Evolutionary conservation across 2,329 filamentous ascomycete genomes (phyloP).

Genomic region (Teratosphaeria destructans): DNA sequence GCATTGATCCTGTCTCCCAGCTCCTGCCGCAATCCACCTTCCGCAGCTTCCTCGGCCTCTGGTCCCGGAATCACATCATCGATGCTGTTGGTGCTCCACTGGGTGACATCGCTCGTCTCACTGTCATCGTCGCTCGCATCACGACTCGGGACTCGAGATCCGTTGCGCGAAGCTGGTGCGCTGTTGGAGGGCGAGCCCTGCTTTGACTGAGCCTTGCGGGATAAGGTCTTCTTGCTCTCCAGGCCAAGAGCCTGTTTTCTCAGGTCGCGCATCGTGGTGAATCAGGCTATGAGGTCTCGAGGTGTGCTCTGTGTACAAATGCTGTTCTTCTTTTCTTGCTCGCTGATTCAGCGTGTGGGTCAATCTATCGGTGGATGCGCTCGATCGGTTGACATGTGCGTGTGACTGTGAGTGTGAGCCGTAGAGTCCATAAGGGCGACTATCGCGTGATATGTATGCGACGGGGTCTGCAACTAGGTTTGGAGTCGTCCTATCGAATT

Average conservation of each 20-base stretch:
- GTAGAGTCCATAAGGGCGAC: constrained; percentile 2
- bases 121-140: constrained; percentile 54
- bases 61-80: constrained; percentile 50
- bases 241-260: constrained; percentile 56
- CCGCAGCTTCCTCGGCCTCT: constrained; percentile 40
- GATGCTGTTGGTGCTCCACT: constrained; percentile 54
- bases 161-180: constrained; percentile 45
- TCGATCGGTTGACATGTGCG: constrained; percentile 1
- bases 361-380: constrained; percentile 12
- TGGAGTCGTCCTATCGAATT: background rate
- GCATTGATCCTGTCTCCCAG: constrained; percentile 58
- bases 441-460: background rate
- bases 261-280: constrained; percentile 27
- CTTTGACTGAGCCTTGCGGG: constrained; percentile 53
- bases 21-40: constrained; percentile 50
- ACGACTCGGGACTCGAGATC: constrained; percentile 51
- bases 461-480: background rate
- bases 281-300: background rate
- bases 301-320: background rate
- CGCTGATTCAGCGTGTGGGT: constrained; percentile 1
- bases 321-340: background rate
- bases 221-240: constrained; percentile 62
- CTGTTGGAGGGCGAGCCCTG: constrained; percentile 47
- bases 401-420: background rate
- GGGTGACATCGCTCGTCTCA: constrained; percentile 49